These are phyloP conservation scores for Serendipita sp. DNA, from an alignment of 1,284 basidiomycete species.

Conservation along the genomic window DNA sequence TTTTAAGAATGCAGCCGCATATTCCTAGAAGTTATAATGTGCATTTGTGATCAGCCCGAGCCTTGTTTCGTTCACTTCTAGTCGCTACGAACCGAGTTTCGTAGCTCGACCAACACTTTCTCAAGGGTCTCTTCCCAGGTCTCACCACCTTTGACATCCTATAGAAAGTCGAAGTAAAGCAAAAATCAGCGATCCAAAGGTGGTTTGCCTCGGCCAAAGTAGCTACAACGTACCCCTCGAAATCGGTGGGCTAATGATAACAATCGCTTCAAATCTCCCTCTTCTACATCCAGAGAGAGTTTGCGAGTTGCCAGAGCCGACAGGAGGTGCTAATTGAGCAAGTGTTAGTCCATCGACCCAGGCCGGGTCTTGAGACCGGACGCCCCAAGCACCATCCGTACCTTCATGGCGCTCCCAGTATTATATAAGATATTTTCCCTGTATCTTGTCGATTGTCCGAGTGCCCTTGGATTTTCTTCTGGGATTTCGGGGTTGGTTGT, in stretches of 20 bases:
- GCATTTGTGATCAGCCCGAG: slow-evolving; percentile 10
- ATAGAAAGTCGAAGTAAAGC: slow-evolving; percentile 16
- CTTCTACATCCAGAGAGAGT: slow-evolving; percentile 4
- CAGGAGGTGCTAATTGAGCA: neutral
- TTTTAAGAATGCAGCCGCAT: slow-evolving; percentile 78
- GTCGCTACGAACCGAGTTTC: slow-evolving; percentile 45
- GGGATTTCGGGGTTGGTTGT: too few species aligned
- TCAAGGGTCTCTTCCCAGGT: slow-evolving; percentile 86
- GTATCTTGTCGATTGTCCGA: too few species aligned
- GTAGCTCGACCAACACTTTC: slow-evolving; percentile 70
- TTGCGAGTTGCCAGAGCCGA: slow-evolving; percentile 9
- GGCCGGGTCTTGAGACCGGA: too few species aligned
- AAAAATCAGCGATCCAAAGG: slow-evolving; percentile 2
- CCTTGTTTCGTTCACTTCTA: slow-evolving; percentile 10
- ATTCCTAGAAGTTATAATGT: slow-evolving; percentile 34
- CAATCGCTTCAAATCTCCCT: neutral
- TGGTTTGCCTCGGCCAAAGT: slow-evolving; percentile 1
- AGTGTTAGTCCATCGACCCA: too few species aligned
- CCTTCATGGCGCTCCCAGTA: neutral
- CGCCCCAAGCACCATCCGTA: neutral
- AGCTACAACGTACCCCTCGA: neutral
- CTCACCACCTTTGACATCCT: slow-evolving; percentile 66
- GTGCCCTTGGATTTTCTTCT: too few species aligned
- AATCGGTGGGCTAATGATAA: neutral
- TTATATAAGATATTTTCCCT: too few species aligned